phyloP scores from a whole-genome alignment of 768 basidiomycete genomes.

The Boletus edulis region DNA sequence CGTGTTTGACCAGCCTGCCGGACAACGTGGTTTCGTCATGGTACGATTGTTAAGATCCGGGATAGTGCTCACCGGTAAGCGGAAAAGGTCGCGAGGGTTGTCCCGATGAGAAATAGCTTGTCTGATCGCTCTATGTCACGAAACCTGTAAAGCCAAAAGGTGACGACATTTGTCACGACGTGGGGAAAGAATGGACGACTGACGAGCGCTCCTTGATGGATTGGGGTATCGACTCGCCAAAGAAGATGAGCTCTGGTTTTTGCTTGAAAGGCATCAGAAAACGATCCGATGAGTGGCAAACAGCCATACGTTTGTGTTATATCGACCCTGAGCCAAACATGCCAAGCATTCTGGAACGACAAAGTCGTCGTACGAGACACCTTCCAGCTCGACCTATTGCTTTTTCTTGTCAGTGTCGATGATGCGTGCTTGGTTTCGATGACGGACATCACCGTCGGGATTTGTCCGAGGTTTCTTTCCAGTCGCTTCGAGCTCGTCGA shows the following conservation, averaged over 20 bases:
- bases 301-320: conserved; percentile 54
- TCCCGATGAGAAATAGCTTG: conserved; percentile 78
- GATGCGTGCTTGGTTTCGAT: not conserved
- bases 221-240: conserved; percentile 82
- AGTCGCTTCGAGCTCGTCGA: conserved; percentile 58
- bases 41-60: not conserved
- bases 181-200: conserved; percentile 20
- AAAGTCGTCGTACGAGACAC: conserved; percentile 74
- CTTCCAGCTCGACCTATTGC: conserved; percentile 73
- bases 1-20: conserved; percentile 73
- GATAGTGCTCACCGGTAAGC: conserved; percentile 63
- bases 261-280: conserved; percentile 41
- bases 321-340: conserved; percentile 58
- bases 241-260: conserved; percentile 84
- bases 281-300: conserved; percentile 2
- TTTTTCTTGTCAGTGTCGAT: not conserved
- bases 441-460: conserved; percentile 86
- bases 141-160: conserved; percentile 40
- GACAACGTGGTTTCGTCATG: not conserved
- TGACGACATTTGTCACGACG: not conserved
- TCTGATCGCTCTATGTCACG: conserved; percentile 57
- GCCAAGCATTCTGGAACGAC: conserved; percentile 72
- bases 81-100: conserved; percentile 90
- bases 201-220: conserved; percentile 71
- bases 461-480: conserved; percentile 73